A percentile compares a stretch with the other conserved stretches of the same genome.
These are phyloP conservation scores for Telfairia occidentalis DNA, from an alignment of 331 rosid genomes.

Conservation along the genomic window DNA sequence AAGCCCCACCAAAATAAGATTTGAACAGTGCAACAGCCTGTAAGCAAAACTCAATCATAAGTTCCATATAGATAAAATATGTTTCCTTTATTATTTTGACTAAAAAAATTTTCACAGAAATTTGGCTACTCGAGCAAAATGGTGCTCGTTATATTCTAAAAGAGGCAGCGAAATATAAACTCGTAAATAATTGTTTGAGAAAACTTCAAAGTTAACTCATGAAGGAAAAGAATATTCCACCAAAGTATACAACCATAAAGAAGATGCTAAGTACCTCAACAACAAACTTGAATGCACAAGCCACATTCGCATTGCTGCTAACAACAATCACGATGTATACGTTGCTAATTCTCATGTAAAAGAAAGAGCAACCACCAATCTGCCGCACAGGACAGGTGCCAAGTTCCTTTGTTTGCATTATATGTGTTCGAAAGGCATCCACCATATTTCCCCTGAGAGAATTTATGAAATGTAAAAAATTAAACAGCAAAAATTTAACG, in stretches of 20 bases:
- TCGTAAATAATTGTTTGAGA: neutral
- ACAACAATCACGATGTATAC: conserved; percentile 97
- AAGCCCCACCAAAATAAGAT: conserved; percentile 97
- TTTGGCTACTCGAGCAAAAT: neutral
- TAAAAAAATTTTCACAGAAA: neutral
- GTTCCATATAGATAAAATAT: neutral
- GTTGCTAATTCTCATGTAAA: conserved; percentile 94
- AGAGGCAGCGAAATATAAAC: neutral
- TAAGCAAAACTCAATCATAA: conserved; percentile 14
- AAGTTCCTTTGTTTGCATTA: conserved; percentile 95
- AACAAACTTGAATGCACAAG: conserved; percentile 94
- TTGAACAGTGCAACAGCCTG: conserved; percentile 93
- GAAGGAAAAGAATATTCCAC: conserved; percentile 5
- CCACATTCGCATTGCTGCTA: conserved; percentile 97
- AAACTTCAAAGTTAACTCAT: conserved; percentile 7
- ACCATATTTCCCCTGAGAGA: conserved; percentile 92
- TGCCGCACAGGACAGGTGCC: conserved; percentile 98
- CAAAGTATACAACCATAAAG: neutral
- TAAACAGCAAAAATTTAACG: neutral
- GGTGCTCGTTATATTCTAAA: neutral
- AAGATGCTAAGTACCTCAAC: conserved; percentile 59
- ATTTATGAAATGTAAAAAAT: neutral
- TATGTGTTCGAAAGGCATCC: conserved; percentile 92
- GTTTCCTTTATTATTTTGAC: neutral
- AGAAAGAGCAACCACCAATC: conserved; percentile 95